These are phyloP conservation scores for Sporormia fimetaria DNA, from an alignment of 495 filamentous ascomycete genomes.

Conservation along the genomic window DNA sequence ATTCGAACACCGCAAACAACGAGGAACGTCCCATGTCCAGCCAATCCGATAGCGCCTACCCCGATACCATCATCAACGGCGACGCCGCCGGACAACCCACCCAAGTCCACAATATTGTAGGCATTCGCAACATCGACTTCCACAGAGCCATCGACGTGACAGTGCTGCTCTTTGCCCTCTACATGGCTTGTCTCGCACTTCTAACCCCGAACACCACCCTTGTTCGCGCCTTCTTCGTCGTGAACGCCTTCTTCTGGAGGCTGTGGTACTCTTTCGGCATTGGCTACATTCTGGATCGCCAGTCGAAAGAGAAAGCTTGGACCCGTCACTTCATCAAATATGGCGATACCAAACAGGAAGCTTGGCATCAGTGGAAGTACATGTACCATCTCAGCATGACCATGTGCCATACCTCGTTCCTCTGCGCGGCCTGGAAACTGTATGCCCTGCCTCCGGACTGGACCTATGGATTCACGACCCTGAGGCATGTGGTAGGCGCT, in stretches of 20 bases:
- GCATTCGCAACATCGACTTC: conserved; percentile 72
- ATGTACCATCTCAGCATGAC: conserved; percentile 85
- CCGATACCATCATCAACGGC: conserved; percentile 12
- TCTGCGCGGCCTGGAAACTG: conserved; percentile 93
- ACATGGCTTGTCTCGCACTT: conserved; percentile 58
- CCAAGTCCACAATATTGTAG: conserved; percentile 68
- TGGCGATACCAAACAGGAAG: conserved; percentile 77
- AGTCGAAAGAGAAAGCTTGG: conserved; percentile 85
- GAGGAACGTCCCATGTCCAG: conserved; percentile 27
- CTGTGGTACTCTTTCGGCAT: conserved; percentile 88
- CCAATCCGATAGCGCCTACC: conserved; percentile 19
- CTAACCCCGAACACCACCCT: conserved; percentile 65
- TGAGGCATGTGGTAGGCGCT: conserved; percentile 75
- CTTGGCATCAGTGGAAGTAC: conserved; percentile 97
- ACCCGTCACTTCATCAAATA: conserved; percentile 96
- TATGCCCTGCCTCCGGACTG: conserved; percentile 76
- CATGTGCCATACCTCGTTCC: conserved; percentile 78
- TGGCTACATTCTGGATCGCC: conserved; percentile 68
- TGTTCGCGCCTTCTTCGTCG: conserved; percentile 66
- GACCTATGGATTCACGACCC: conserved; percentile 67
- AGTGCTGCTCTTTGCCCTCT: conserved; percentile 59
- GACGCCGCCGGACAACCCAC: conserved; percentile 41
- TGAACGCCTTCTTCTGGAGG: conserved; percentile 71
- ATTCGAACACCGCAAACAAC: conserved; percentile 1
- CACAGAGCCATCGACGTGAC: conserved; percentile 76